A percentile compares a stretch with the other conserved stretches of the same genome.
Evolutionary conservation across 2,329 filamentous ascomycete species (phyloP).

Genomic region (Fusarium sublunatum): DNA sequence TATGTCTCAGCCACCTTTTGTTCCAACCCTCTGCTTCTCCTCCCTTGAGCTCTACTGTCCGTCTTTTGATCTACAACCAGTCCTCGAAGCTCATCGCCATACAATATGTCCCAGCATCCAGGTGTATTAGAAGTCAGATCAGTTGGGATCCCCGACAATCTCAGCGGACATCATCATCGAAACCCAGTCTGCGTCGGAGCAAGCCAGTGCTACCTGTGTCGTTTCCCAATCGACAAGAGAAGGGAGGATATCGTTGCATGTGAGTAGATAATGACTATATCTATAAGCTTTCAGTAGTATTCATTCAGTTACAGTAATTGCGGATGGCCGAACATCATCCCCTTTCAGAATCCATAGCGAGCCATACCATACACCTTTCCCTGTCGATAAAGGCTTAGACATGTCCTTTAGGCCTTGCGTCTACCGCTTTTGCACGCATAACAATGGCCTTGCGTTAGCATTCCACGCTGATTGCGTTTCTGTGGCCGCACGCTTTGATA

Average conservation of each 20-base stretch:
- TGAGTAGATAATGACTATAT: accelerated
- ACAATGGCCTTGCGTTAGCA: neutral
- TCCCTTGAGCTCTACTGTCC: neutral
- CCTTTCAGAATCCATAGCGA: neutral
- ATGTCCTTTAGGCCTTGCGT: neutral
- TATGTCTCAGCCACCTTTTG: conserved; percentile 2
- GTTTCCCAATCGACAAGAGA: neutral
- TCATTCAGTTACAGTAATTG: neutral
- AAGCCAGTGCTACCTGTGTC: conserved; percentile 5
- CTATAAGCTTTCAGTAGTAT: accelerated
- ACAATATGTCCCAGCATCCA: neutral
- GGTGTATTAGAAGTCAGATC: neutral
- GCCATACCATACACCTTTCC: neutral
- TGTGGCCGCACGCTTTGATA: neutral
- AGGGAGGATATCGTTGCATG: neutral
- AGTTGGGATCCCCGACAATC: no score
- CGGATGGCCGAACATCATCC: neutral
- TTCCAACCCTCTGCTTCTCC: neutral
- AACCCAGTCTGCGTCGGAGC: conserved; percentile 15
- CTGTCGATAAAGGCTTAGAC: neutral
- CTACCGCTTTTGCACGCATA: neutral
- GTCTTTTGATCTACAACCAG: no score
- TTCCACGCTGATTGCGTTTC: conserved; percentile 11
- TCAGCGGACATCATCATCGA: conserved; percentile 13
- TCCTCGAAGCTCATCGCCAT: neutral